Percentiles rank a stretch among this genome's conserved stretches.
Evolutionary conservation across 176 grass and related monocot genomes (phyloP).

Genomic region (Hordeum marinum): DNA sequence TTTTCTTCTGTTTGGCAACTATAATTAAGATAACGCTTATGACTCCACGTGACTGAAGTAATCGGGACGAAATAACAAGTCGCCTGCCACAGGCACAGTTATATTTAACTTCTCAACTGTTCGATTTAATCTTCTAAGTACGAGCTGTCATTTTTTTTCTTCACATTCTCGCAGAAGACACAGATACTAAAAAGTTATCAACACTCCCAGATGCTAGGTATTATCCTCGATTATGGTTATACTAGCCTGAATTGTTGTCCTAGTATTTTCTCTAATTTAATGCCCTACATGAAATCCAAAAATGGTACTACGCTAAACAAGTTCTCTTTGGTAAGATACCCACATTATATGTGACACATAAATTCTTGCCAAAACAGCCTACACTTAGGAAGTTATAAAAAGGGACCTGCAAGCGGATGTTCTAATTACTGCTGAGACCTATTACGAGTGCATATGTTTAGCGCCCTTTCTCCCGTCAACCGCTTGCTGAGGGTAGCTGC

Average conservation of each 20-base stretch:
- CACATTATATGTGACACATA: neutral
- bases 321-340: neutral
- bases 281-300: neutral
- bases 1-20: neutral
- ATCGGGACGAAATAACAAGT: neutral
- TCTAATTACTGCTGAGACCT: neutral
- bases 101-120: neutral
- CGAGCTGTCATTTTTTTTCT: neutral
- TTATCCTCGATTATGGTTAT: neutral
- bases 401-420: neutral
- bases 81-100: neutral
- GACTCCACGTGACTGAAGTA: neutral
- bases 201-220: neutral
- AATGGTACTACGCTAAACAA: neutral
- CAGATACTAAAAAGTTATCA: neutral
- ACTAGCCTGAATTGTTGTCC: neutral
- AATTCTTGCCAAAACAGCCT: neutral
- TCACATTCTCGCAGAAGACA: neutral
- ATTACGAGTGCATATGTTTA: neutral
- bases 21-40: neutral
- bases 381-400: neutral
- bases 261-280: neutral
- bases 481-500: neutral
- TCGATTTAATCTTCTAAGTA: neutral
- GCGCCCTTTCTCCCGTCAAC: neutral